Evolutionary conservation across 139 green algal species (phyloP).

Genomic region (Monoraphidium neglectum): DNA sequence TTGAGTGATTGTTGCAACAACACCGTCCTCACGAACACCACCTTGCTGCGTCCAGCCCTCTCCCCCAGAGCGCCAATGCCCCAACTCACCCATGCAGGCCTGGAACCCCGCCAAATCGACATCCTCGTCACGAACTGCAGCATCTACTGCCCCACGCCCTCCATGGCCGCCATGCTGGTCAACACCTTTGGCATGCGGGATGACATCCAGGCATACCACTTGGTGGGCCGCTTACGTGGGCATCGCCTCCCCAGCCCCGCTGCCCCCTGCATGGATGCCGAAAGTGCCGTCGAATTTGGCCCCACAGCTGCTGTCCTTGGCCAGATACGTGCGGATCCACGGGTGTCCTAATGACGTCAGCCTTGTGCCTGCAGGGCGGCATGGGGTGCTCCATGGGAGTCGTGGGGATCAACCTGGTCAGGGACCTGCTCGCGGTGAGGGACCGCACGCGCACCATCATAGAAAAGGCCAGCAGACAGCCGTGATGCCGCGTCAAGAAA

Average conservation of each 20-base stretch:
- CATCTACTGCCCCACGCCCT: constrained; percentile 77
- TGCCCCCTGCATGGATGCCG: too few relatives aligned
- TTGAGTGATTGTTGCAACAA: background rate
- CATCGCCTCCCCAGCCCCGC: too few relatives aligned
- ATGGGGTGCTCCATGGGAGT: constrained; percentile 85
- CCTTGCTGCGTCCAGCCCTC: background rate
- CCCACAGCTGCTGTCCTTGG: too few relatives aligned
- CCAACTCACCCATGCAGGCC: constrained; percentile 20
- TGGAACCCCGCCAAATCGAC: constrained; percentile 40
- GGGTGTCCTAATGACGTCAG: too few relatives aligned
- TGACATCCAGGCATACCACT: constrained; percentile 73
- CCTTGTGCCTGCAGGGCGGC: too few relatives aligned
- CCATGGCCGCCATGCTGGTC: constrained; percentile 71
- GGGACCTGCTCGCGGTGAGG: constrained; percentile 62
- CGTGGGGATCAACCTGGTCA: constrained; percentile 72
- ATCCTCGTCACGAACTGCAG: constrained; percentile 66
- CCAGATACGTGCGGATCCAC: too few relatives aligned
- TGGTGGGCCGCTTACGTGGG: too few relatives aligned
- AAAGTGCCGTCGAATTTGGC: too few relatives aligned
- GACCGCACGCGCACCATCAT: background rate
- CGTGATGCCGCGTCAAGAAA: background rate
- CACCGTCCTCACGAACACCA: background rate
- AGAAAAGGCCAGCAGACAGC: background rate
- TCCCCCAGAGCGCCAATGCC: background rate
- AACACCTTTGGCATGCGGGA: constrained; percentile 73